phyloP scores from a whole-genome alignment of 139 green algal genomes.

The Eudorina sp. region DNA sequence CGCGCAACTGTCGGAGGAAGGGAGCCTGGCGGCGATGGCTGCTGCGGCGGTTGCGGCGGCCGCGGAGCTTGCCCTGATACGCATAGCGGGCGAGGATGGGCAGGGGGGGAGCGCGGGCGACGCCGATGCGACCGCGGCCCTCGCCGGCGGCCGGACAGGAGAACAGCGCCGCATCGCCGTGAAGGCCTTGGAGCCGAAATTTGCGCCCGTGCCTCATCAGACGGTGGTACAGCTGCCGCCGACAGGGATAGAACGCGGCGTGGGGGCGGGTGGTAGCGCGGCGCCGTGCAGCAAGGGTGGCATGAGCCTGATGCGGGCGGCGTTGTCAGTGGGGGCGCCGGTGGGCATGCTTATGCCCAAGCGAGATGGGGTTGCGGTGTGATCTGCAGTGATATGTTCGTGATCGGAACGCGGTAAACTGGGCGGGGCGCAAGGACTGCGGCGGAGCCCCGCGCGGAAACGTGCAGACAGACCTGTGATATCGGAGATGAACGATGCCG shows the following conservation, averaged over 20 bases:
- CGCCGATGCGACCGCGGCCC: no score
- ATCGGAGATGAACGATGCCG: no score
- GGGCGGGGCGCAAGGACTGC: no score
- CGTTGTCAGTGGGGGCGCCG: neutral
- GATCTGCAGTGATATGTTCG: no score
- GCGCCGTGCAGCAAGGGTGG: neutral
- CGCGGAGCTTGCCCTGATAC: neutral
- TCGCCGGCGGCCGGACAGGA: no score
- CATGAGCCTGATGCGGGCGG: neutral
- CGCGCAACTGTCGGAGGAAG: no score
- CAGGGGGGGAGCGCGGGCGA: no score
- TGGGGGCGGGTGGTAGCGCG: neutral
- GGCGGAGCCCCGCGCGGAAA: no score
- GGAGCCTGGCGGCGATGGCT: neutral
- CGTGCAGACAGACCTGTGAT: no score
- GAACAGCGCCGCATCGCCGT: no score
- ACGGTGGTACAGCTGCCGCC: neutral
- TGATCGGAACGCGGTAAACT: no score
- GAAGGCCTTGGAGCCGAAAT: no score
- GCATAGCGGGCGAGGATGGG: neutral
- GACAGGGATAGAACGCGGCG: neutral
- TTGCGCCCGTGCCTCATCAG: neutral
- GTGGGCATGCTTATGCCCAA: slow-evolving; percentile 14
- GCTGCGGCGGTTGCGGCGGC: neutral
- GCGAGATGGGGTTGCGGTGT: slow-evolving; percentile 14